Evolutionary conservation across 495 filamentous ascomycete species (phyloP), one percentile per base, ranked within the genome.

Genomic region (Ascodesmis nigricans): DNA sequence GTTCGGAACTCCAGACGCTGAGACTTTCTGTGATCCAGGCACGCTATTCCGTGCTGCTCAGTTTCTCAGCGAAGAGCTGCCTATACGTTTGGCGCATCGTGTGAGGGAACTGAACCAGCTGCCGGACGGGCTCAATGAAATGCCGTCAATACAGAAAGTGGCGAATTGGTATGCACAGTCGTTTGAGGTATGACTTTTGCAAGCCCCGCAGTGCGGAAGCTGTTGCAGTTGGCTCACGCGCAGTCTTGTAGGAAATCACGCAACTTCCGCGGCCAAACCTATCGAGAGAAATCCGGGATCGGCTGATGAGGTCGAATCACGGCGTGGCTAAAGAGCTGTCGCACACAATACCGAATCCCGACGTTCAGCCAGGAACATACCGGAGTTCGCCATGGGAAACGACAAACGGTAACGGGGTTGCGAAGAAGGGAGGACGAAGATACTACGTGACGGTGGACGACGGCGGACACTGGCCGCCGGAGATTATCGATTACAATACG

Each of bases 121-220:
- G 4, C 87, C 87, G n/a, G 87, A 95, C 67, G 87, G 90, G 36
- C 67, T 97, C 39, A 93, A 79, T 54, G 81, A 95, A 39, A 97
- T 95, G 87, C 79, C 84, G 21, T 93, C 83, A 10, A 93, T 97
- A 36, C 73, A 75, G 55, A 82, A 72, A 53, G 87, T 97, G 33
- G 70, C 78, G 55, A 82, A 93, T 44, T 97, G 87, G 87, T 97
- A 97, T 58, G 90, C 87, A 40, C 90, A 97, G 59, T 95, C 90
- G 33, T 95, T 97, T 53, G 84, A 97, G 71, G 84, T 95, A 60
- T 49, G 31, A 26, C 41, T 35, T 16, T 35, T 31, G n/a, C n/a
- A n/a, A 8, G 19, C 13, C 28, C 17, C 40, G 9, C n/a, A n/a
- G n/a, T n/a, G n/a, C n/a, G n/a, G n/a, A n/a, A n/a, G n/a, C n/a